Base-by-base conservation (phyloP, 371 early-diverging fungal genomes). In the Saksenaea vasiformis region DNA sequence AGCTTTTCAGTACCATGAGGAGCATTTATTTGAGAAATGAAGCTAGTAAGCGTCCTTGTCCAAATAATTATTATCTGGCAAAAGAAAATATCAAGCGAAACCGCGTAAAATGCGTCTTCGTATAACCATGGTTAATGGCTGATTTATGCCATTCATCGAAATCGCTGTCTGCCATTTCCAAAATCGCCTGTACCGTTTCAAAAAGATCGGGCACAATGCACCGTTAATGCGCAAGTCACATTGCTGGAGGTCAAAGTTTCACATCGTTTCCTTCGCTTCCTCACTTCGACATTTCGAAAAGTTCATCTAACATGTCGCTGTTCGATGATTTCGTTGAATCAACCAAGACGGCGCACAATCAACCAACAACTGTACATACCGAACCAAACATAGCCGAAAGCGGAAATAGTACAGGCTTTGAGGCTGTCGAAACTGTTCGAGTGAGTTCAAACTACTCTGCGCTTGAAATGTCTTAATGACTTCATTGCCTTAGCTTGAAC, bases 261-360 rank as follows among this genome's bases (percentile, higher is more conserved):
- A 47, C 22, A n/a, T 47, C 2, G 5, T 22, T 22, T 17, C 19
- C 14, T 5, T 47, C 2, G 5, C 22, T 22, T 17, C 19, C 14
- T 5, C 1, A 47, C 19, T 19, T 10, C 51, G 9, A n/a, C 1
- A 19, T 11, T 4, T 22, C 51, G 10, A 47, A 22, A 9, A 47
- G 22, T 10, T 10, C 51, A 39, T 26, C 60, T 28, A 7, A 4
- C 31, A 60, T 60, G 60, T 60, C 60, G 15, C 47, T 60, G 15
- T 60, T 60, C 31, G 60, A 60, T 24, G 60, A 60, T 31, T 60
- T 60, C 31, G 9, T 60, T 22, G 60, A 60, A 19, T 60, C 60
- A 43, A 41, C 44, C n/a, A 24, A 60, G 17, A 22, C 38, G 17
- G 43, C 31, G 13, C 58, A 36, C 26, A 24, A 19, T 19, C 58